Base-by-base conservation (phyloP, 306 rosid genomes). In the Astragalus membranaceus region DNA sequence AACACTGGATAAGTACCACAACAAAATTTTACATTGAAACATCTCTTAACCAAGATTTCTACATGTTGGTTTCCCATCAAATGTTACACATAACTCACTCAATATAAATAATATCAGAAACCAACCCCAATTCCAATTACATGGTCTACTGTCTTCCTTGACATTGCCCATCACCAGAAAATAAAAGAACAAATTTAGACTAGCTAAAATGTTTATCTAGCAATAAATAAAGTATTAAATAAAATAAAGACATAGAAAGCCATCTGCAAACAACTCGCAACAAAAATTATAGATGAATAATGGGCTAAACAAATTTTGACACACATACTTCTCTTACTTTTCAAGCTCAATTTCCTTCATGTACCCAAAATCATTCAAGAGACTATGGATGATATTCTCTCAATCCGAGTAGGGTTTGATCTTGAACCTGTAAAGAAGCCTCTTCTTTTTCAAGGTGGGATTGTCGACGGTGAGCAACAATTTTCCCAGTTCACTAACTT, bases 361-460 rank as follows among this genome's bases (percentile, higher is more conserved):
- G 23, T 50, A 57, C 17, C 61, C 67, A 67, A 59, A 73, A 64
- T 6, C 64, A 20, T 48, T 59, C 26, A n/a, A 63, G 36, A 8
- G 49, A 15, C 48, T 13, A 35, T 33, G 64, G 14, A 14, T 26
- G 55, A 53, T 54, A 70, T 51, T 46, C 4, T 66, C 70, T 83
- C 82, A 89, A 52, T 82, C 91, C 9, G 36, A 32, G 49, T 79
- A 77, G 59, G 96, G 87, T 84, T 87, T 85, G 70, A 87, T 59
- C 76, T 87, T 94, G 97, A 90, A 94, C 92, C 98, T 90, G 89
- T 94, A 94, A 11, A 94, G 83, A 77, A 94, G 89, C 78, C 80
- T 94, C 83, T 94, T 94, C 87, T 77, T 90, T 75, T 81, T 94
- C 9, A 80, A 37, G 51, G 97, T 84, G 33, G 98, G 90, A 69